Percentiles rank a stretch among this genome's conserved stretches.
Evolutionary conservation across 192 early-diverging fungal species (phyloP).

Genomic region (Thamnidium elegans): DNA sequence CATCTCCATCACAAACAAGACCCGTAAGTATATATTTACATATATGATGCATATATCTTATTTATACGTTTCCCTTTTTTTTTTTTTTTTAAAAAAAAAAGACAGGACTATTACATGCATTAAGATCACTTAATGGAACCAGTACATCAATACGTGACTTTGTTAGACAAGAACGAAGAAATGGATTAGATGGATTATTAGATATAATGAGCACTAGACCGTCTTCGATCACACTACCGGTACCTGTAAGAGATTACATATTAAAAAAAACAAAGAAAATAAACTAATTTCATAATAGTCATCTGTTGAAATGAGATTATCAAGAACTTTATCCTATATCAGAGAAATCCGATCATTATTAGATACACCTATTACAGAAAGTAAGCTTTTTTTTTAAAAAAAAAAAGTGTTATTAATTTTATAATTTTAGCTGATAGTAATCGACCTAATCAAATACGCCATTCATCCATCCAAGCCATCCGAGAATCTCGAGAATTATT

Average conservation of each 20-base stretch:
- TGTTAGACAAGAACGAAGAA: not conserved
- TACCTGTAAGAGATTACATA: not conserved
- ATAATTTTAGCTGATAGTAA: too few relatives aligned
- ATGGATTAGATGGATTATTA: too few relatives aligned
- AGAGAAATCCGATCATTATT: slow-evolving; percentile 31
- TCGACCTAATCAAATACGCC: not conserved
- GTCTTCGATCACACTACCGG: not conserved
- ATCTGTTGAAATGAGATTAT: slow-evolving; percentile 29
- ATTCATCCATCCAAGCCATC: not conserved
- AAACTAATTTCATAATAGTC: slow-evolving; percentile 13
- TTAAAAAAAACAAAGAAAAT: not conserved
- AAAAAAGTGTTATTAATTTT: too few relatives aligned
- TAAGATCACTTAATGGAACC: too few relatives aligned
- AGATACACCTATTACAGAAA: slow-evolving; percentile 23
- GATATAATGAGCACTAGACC: not conserved
- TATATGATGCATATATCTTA: too few relatives aligned
- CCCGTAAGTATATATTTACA: too few relatives aligned
- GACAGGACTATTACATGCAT: too few relatives aligned
- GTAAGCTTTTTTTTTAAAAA: not conserved
- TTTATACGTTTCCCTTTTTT: too few relatives aligned
- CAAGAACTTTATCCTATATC: slow-evolving; percentile 28
- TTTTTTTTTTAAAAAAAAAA: too few relatives aligned
- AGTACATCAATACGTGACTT: not conserved
- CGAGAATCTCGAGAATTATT: slow-evolving; percentile 15
- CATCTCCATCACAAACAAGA: not conserved